Base-by-base conservation (phyloP, 192 early-diverging fungal genomes). In the Geranomyces michiganensis region DNA sequence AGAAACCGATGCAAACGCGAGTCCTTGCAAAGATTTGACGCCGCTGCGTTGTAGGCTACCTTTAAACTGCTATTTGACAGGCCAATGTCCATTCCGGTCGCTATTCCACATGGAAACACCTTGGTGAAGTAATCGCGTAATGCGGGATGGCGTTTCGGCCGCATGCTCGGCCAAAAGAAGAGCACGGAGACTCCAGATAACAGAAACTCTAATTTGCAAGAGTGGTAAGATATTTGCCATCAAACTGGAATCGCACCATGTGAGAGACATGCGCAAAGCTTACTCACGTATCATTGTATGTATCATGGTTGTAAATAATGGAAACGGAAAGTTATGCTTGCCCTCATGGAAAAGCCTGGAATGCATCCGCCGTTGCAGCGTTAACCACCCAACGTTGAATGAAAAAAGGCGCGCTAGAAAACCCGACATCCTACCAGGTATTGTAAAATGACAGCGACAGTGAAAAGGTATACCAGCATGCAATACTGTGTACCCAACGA, bases 81-180 rank as follows among this genome's bases (percentile, higher is more conserved):
- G 2, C 94, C 96, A 68, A 96, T 91, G 72, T 97, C 96, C 78
- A 96, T 68, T 24, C 92, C 92, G 1, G 94, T 92, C 0, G 96
- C 91, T 10, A 95, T 58, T 31, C 91, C 93, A 74, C 94, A 96
- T 0, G 96, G 96, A 7, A 96, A 76, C 6, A 92, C 90, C 61
- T 91, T 90, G 29, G 81, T 86, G 22, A 88, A 43, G 63, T 90
- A 90, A 36, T 91, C 86, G 43, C 76, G 58, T 63, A 68, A 68
- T 0, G 85, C 70, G 0, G 91, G 90, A 47, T 80, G 56, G 47
- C 78, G 74, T 33, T 77, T 78, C 3, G 93, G 93, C 31, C 85
- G 78, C 62, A 93, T 66, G 1, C 48, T 68, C 0, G 94, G 92
- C 56, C 87, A 80, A 27, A 89, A 15, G 12, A 85, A 75, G 29